Percentiles rank a stretch among this genome's conserved stretches.
phyloP scores from a whole-genome alignment of 2,329 filamentous ascomycete genomes.

The Neonectria magnoliae region DNA sequence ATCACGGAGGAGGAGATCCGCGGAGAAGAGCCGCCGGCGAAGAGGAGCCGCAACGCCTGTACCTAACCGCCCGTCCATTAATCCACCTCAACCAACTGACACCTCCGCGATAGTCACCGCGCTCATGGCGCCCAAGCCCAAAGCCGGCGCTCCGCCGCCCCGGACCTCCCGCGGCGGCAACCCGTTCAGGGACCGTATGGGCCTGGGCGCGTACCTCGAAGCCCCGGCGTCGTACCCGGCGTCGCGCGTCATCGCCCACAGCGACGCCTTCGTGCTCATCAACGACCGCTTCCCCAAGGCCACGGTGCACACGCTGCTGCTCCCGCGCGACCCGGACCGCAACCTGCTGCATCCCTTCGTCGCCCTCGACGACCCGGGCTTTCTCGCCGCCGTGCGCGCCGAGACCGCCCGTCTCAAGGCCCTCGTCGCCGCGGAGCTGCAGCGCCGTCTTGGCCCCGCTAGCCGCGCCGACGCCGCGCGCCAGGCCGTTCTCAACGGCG shows the following conservation, averaged over 20 bases:
- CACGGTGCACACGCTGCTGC: constrained; percentile 84
- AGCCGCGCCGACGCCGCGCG: constrained; percentile 72
- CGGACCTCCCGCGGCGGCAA: constrained; percentile 36
- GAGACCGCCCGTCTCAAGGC: constrained; percentile 70
- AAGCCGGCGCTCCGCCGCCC: constrained; percentile 34
- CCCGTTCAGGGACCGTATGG: constrained; percentile 64
- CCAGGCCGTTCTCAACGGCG: constrained; percentile 72
- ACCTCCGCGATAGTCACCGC: constrained; percentile 33
- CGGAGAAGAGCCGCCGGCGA: constrained; percentile 43
- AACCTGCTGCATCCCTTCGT: constrained; percentile 78
- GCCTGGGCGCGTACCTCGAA: constrained; percentile 73
- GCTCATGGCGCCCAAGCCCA: constrained; percentile 52
- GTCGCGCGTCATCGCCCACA: constrained; percentile 72
- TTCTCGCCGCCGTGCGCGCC: constrained; percentile 70
- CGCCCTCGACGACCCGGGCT: constrained; percentile 75
- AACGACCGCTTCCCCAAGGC: constrained; percentile 89
- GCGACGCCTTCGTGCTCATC: constrained; percentile 77
- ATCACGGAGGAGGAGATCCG: constrained; percentile 55
- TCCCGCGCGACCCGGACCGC: constrained; percentile 74
- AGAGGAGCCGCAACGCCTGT: constrained; percentile 55
- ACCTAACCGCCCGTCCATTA: no score
- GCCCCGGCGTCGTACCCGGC: constrained; percentile 70
- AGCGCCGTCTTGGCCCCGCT: constrained; percentile 70
- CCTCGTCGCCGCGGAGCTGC: constrained; percentile 79
- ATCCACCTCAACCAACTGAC: constrained; percentile 18